phyloP scores from a whole-genome alignment of 2,329 filamentous ascomycete genomes.

The Cadophora sp. region DNA sequence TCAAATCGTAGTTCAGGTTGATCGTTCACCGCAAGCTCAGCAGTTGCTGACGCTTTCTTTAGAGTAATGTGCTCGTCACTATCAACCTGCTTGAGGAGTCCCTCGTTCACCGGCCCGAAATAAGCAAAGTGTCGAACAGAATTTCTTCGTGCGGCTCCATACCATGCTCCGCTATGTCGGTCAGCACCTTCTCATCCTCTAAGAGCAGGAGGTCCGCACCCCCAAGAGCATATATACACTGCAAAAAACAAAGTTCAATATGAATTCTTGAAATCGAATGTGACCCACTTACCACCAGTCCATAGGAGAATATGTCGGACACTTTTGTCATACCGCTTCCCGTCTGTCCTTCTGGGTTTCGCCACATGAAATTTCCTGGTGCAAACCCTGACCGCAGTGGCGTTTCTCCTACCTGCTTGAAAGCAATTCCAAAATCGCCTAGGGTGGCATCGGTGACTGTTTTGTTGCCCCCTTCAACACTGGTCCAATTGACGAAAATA shows the following conservation, averaged over 20 bases:
- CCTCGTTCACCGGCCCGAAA: background rate
- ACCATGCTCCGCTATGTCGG: background rate
- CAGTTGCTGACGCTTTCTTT: conserved; percentile 4
- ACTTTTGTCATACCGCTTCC: conserved; percentile 13
- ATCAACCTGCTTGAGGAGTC: conserved; percentile 14
- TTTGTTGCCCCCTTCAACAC: conserved; percentile 12
- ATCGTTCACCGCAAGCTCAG: conserved; percentile 13
- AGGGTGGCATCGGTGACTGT: conserved; percentile 11
- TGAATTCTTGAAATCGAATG: background rate
- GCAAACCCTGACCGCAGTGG: conserved; percentile 8
- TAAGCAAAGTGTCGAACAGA: conserved; percentile 19
- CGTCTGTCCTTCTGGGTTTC: conserved; percentile 12
- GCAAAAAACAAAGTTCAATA: background rate
- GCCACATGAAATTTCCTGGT: conserved; percentile 22
- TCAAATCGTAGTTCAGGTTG: conserved; percentile 17
- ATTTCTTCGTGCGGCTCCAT: conserved; percentile 11
- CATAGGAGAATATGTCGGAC: conserved; percentile 20
- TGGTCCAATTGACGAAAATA: conserved; percentile 34
- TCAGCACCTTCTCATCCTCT: conserved; percentile 7
- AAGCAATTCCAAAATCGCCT: conserved; percentile 20
- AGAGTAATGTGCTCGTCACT: background rate
- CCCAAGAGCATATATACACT: conserved; percentile 1
- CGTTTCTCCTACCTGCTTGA: conserved; percentile 10
- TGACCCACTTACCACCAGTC: conserved; percentile 18
- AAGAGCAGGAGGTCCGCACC: conserved; percentile 15